A percentile compares a stretch with the other conserved stretches of the same genome.
phyloP scores from a whole-genome alignment of 768 basidiomycete genomes.

The Tulasnella sp. region DNA sequence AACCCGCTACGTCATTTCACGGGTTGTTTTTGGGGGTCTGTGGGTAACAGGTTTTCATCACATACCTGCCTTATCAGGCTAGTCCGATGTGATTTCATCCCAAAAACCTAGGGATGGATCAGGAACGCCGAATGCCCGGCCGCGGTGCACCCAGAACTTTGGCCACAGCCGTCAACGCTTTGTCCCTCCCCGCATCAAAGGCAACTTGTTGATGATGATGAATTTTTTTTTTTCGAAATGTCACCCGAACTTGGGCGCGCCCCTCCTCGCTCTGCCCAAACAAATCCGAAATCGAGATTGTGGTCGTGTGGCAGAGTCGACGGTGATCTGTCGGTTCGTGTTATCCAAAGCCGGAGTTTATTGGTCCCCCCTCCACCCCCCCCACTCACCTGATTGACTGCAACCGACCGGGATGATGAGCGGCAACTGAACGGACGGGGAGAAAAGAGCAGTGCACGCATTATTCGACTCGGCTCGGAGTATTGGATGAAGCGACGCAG shows the following conservation, averaged over 20 bases:
- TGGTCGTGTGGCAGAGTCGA: background rate
- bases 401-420: background rate
- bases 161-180: background rate
- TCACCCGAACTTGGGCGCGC: background rate
- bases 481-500: background rate
- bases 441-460: background rate
- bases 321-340: background rate
- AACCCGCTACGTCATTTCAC: constrained; percentile 11
- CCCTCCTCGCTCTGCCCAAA: background rate
- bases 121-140: background rate
- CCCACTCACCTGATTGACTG: background rate
- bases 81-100: background rate
- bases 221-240: background rate
- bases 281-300: background rate
- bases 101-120: background rate
- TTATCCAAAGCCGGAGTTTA: background rate
- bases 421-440: background rate
- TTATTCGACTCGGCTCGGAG: background rate
- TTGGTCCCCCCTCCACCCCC: background rate
- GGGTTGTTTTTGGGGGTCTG: background rate
- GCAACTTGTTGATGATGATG: too few relatives aligned
- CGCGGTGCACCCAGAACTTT: background rate
- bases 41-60: constrained; percentile 6
- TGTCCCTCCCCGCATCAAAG: background rate
- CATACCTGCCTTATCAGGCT: background rate